These are phyloP conservation scores for Drechslerella coelobrocha DNA, from an alignment of 2,329 filamentous ascomycete genomes.

Conservation along the genomic window DNA sequence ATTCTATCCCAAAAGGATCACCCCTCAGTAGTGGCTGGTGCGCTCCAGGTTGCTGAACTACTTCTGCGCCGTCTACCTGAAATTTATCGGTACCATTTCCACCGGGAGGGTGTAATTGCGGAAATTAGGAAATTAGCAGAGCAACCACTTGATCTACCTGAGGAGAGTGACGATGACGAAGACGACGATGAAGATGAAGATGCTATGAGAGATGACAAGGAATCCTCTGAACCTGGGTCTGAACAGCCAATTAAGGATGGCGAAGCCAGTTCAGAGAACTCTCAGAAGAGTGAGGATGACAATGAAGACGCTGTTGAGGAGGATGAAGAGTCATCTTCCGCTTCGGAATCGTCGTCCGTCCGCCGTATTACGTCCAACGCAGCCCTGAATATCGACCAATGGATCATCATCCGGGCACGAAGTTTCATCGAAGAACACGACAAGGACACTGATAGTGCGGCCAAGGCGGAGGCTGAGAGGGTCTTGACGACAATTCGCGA, in stretches of 20 bases:
- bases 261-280: constrained; percentile 57
- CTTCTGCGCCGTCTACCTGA: constrained; percentile 81
- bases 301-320: constrained; percentile 57
- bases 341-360: constrained; percentile 52
- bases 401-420: constrained; percentile 78
- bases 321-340: constrained; percentile 32
- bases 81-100: constrained; percentile 95
- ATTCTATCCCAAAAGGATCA: constrained; percentile 97
- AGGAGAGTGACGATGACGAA: constrained; percentile 46
- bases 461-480: constrained; percentile 78
- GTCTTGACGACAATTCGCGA: constrained; percentile 76
- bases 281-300: constrained; percentile 59
- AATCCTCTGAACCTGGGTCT: constrained; percentile 59
- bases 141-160: constrained; percentile 57
- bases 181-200: constrained; percentile 59
- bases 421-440: constrained; percentile 86
- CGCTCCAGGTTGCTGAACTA: constrained; percentile 86
- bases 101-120: constrained; percentile 91
- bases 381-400: constrained; percentile 61
- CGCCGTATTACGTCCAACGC: constrained; percentile 50
- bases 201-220: constrained; percentile 64
- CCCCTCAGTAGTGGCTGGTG: constrained; percentile 80
- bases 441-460: constrained; percentile 71
- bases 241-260: constrained; percentile 57
- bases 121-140: constrained; percentile 83